Evolutionary conservation across 2,329 filamentous ascomycete genomes (phyloP).

Genomic region (Beauveria brongniartii): DNA sequence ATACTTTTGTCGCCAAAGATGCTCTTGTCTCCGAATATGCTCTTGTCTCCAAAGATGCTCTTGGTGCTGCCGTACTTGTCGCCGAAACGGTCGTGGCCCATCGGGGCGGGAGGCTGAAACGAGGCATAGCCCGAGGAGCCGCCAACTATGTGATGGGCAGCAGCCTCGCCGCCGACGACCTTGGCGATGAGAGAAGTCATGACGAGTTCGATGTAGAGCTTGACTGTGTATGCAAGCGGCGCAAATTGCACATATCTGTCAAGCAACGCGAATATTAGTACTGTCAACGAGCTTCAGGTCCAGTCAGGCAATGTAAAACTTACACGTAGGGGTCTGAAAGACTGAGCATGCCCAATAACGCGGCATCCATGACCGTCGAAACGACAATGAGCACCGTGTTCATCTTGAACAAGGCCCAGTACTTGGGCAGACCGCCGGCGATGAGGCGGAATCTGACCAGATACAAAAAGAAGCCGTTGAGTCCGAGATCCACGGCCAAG

Average conservation of each 20-base stretch:
- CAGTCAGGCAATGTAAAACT: neutral
- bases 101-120: neutral
- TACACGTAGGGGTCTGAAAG: conserved; percentile 12
- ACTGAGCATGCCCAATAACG: conserved; percentile 18
- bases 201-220: conserved; percentile 12
- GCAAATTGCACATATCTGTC: conserved; percentile 13
- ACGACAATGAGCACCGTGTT: conserved; percentile 39
- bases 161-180: conserved; percentile 8
- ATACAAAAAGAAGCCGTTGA: conserved; percentile 43
- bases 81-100: neutral
- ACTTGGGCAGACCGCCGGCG: conserved; percentile 40
- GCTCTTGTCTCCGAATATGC: neutral
- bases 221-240: conserved; percentile 11
- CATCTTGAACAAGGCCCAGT: conserved; percentile 39
- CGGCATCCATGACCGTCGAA: conserved; percentile 39
- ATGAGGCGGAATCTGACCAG: conserved; percentile 37
- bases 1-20: neutral
- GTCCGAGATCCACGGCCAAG: conserved; percentile 35
- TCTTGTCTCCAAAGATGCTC: conserved; percentile 1
- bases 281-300: neutral
- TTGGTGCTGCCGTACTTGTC: conserved; percentile 7
- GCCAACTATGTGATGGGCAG: neutral
- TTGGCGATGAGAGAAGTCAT: conserved; percentile 13
- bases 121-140: neutral
- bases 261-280: neutral